Evolutionary conservation across 2,329 filamentous ascomycete genomes (phyloP), one percentile per base, ranked within the genome.

Genomic region (Botrytis paeoniae): DNA sequence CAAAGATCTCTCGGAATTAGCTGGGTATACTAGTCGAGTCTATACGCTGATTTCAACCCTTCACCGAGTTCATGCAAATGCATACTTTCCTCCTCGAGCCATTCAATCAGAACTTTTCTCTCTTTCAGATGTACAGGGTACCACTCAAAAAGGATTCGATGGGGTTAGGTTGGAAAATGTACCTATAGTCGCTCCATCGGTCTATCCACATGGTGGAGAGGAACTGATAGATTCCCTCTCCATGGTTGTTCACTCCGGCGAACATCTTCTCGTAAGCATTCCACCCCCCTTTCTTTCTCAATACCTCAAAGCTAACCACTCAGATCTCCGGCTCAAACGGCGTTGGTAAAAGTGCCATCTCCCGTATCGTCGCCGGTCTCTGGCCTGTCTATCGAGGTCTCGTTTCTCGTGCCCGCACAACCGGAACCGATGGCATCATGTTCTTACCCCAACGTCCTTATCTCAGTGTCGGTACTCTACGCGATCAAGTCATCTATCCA

Each of bases 401-500:
- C 3, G 93, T 98, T 29, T 97, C 93, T 73, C 90, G 95, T 1
- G 95, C 96, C 4, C 93, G 96, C 79, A 87, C 85, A 57, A 88
- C 89, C 60, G 94, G 94, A 57, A 87, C 91, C 75, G 95, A 98
- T 76, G 96, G 96, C 74, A 97, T 99, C 84, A 98, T 99, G 95
- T 98, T 99, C 83, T 87, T 99, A 18, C 96, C 96, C 0, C 96
- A 99, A 82, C 88, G 95, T 25, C 94, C 95, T 0, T 98, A 98
- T 79, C 88, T 98, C 48, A 95, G 91, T 81, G 92, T 95, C 35
- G 96, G 96, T 51, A 98, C 96, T 1, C 86, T 98, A 16, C 92
- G 96, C 39, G 97, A 99, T 79, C 97, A 99, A 83, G 94, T 99
- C 79, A 98, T 98, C 80, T 99, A 99, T 78, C 96, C 96, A 0